Evolutionary conservation across 1,284 basidiomycete species (phyloP), one percentile per base, ranked within the genome.

Genomic region (Neonothopanus nambi): DNA sequence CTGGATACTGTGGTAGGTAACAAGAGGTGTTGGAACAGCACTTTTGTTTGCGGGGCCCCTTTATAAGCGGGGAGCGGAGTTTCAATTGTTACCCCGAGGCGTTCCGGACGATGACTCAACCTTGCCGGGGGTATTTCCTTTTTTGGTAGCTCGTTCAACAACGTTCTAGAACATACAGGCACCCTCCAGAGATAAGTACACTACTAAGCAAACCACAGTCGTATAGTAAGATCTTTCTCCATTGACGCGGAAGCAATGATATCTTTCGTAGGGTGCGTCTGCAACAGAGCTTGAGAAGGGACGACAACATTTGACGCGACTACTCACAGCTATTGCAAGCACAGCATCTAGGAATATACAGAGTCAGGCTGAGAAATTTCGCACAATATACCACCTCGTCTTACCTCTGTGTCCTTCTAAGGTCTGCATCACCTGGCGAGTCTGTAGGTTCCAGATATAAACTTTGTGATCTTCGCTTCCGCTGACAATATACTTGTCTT

Each of bases 381-480:
- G 18, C 44, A 54, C 3, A 17, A 39, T 33, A 35, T 23, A 3
- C 30, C 9, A 50, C 35, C 26, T 13, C 41, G 51, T 59, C 77
- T 26, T 57, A 91, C 90, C 92, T 72, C 85, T 76, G 69, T 95
- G 93, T 1, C 89, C 92, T 59, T 89, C 84, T 15, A 96, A 74
- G 0, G 83, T 73, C 62, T 91, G 87, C 6, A 89, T 70, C 5
- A 95, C 73, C 61, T 89, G 77, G 28, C 93, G 81, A 3, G 82
- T 87, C 68, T 98, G 95, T 50, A 98, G 66, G 67, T 98, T 91
- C 94, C 95, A 99, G 21, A 97, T 74, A 58, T 91, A 88, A 13
- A 96, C 74, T 62, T 89, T 91, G 57, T 84, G 81, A 65, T 98
- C 95, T 73, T 98, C 96, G 52, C 91, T 93, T 0, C 95, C 96